Evolutionary conservation across 345 rosid species (phyloP).

Genomic region (Hibiscus trionum): DNA sequence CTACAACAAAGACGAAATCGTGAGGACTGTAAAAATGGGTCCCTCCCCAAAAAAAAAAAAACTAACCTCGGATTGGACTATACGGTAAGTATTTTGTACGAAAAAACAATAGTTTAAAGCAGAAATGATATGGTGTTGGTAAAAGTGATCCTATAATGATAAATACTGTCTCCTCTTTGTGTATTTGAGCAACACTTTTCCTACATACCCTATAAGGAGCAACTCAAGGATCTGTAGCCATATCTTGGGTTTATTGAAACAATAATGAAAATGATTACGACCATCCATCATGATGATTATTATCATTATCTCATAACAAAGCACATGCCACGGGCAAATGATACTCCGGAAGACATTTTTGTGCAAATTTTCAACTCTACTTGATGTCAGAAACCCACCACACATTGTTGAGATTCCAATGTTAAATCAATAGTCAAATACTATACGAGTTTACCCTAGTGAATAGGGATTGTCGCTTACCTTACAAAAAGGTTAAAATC

Average conservation of each 20-base stretch:
- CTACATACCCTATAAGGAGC: background rate
- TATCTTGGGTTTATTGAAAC: background rate
- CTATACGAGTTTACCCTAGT: too few relatives aligned
- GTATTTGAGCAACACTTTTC: background rate
- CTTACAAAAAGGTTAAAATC: background rate
- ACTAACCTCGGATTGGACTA: background rate
- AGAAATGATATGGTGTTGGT: constrained; percentile 23
- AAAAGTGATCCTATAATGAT: constrained; percentile 38
- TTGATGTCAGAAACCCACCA: background rate
- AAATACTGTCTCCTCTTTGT: constrained; percentile 31
- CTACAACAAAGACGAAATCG: too few relatives aligned
- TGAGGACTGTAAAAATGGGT: too few relatives aligned
- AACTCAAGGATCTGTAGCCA: background rate
- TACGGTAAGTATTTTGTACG: background rate
- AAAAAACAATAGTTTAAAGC: background rate
- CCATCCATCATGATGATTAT: constrained; percentile 3
- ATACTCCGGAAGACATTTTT: constrained; percentile 1
- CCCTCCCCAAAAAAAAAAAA: background rate
- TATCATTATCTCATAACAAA: background rate
- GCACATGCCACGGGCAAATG: background rate
- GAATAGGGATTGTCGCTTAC: background rate
- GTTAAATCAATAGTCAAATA: too few relatives aligned
- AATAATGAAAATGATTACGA: constrained; percentile 6
- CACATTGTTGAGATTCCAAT: background rate
- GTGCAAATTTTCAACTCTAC: constrained; percentile 1